These are phyloP conservation scores for Plantago ovata DNA, from an alignment of 257 asterid genomes.

Conservation along the genomic window DNA sequence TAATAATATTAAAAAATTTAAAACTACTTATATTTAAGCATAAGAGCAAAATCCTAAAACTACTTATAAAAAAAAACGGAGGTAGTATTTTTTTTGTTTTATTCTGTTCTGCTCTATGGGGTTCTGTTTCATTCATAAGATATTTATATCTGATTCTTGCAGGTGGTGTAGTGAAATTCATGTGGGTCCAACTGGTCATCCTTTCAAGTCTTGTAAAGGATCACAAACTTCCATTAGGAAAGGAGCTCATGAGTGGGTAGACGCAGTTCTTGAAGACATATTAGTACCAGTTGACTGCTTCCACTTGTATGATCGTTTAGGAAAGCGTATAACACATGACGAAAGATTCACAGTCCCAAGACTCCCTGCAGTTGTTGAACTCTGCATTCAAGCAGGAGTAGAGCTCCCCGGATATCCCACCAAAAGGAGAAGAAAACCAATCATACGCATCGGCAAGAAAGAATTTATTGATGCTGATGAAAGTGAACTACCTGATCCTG, in stretches of 20 bases:
- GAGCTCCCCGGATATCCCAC: conserved; percentile 80
- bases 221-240: conserved; percentile 54
- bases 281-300: conserved; percentile 65
- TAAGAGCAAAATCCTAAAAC: too few relatives aligned
- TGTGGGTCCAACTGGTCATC: conserved; percentile 81
- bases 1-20: too few relatives aligned
- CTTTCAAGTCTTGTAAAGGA: conserved; percentile 91
- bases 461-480: conserved; percentile 93
- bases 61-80: too few relatives aligned
- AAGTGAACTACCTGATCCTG: conserved; percentile 79
- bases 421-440: conserved; percentile 88
- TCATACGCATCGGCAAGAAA: conserved; percentile 71
- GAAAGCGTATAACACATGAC: conserved; percentile 67
- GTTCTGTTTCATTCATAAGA: background rate
- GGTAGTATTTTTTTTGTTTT: too few relatives aligned
- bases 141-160: conserved; percentile 23
- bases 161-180: conserved; percentile 96
- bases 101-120: too few relatives aligned
- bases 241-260: conserved; percentile 84
- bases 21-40: too few relatives aligned
- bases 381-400: conserved; percentile 95
- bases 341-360: conserved; percentile 84
- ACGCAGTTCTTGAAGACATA: conserved; percentile 68
- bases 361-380: conserved; percentile 88
- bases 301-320: conserved; percentile 85